Evolutionary conservation across 139 green algal genomes (phyloP), one percentile per base, ranked within the genome.

Genomic region (Diplosphaera chodatii): DNA sequence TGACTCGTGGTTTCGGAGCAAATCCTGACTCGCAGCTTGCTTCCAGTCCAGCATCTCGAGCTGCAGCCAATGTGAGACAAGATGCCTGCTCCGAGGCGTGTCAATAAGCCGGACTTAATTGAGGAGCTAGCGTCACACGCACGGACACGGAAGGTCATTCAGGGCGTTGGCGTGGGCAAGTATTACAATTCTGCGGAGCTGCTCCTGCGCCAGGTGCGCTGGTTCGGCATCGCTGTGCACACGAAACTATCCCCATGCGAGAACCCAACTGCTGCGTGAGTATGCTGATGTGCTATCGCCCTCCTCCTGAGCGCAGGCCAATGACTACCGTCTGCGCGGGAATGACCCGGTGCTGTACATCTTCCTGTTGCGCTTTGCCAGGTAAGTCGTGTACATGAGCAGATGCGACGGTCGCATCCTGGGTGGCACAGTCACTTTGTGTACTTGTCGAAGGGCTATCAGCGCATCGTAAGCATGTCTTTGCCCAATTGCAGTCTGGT

Each of bases 281-380:
- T n/a, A n/a, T n/a, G n/a, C n/a, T n/a, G n/a, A n/a, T n/a, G n/a
- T n/a, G n/a, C n/a, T n/a, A n/a, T n/a, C n/a, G n/a, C n/a, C n/a
- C n/a, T n/a, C n/a, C 25, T 27, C 23, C 21, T 34, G 31, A 40
- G 18, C 81, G 23, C 79, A 95, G 89, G 89, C 87, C 2, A 48
- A 70, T 1, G 30, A 76, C 23, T 96, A 96, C 77, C 64, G 87
- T 8, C 29, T 1, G 30, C 34, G 56, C 1, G 63, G 73, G 2
- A 84, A 93, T 66, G 78, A 93, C 3, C 80, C 87, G 32, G 84
- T 94, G 74, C 79, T 89, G 31, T 97, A 94, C 69, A 81, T 94
- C 23, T 92, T 94, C 70, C 85, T 97, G 0, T 75, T 96, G 77
- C 83, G 91, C 0, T 85, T 88, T 30, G 82, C 82, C 28, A 92